A percentile compares a stretch with the other conserved stretches of the same genome.
phyloP scores from a whole-genome alignment of 2,329 filamentous ascomycete species.

The Chaetomiaceae sp. region DNA sequence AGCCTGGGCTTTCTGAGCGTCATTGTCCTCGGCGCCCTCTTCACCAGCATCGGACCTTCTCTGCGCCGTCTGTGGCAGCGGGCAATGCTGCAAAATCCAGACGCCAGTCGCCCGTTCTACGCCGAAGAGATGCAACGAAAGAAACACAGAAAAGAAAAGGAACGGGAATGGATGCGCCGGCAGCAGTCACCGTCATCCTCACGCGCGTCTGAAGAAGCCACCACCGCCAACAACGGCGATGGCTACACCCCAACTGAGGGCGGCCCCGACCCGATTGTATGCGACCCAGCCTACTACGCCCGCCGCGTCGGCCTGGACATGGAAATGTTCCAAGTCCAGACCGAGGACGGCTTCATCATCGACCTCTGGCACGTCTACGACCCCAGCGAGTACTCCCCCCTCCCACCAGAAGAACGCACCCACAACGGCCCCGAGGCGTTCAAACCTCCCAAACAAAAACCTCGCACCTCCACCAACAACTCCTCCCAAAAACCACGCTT shows the following conservation, averaged over 20 bases:
- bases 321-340: slow-evolving; percentile 79
- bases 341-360: slow-evolving; percentile 90
- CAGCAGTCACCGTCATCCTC: slow-evolving; percentile 33
- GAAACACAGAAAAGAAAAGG: slow-evolving; percentile 52
- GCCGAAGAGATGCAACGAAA: slow-evolving; percentile 64
- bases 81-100: slow-evolving; percentile 56
- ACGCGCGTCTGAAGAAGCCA: slow-evolving; percentile 41
- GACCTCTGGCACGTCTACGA: slow-evolving; percentile 87
- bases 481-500: slow-evolving; percentile 57
- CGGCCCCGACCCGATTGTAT: slow-evolving; percentile 71
- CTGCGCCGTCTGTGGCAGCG: slow-evolving; percentile 47
- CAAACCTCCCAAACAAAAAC: slow-evolving; percentile 31
- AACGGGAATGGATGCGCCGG: slow-evolving; percentile 57
- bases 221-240: slow-evolving; percentile 38
- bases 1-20: slow-evolving; percentile 72
- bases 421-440: slow-evolving; percentile 62
- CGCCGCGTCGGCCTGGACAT: slow-evolving; percentile 81
- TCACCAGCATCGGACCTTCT: slow-evolving; percentile 58
- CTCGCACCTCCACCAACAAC: slow-evolving; percentile 41
- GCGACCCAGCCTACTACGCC: slow-evolving; percentile 82
- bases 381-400: slow-evolving; percentile 63
- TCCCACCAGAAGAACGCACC: slow-evolving; percentile 44
- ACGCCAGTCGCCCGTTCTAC: slow-evolving; percentile 61
- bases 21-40: slow-evolving; percentile 69
- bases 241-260: slow-evolving; percentile 74